These are phyloP conservation scores for Xylaria sp. DNA, from an alignment of 2,329 filamentous ascomycete genomes.

Conservation along the genomic window DNA sequence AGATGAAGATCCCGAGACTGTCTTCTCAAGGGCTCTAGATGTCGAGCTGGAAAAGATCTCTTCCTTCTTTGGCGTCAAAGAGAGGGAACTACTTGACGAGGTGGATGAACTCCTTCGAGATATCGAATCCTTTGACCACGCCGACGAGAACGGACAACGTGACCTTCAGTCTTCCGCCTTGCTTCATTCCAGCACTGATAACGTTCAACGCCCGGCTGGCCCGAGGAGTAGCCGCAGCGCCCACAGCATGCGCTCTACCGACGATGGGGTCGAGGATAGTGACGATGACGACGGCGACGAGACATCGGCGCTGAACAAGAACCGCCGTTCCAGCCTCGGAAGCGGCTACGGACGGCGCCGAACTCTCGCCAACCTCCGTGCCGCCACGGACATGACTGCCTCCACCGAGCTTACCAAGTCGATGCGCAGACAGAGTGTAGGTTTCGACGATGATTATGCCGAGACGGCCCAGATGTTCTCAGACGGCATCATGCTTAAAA, in stretches of 20 bases:
- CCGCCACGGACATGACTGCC: conserved; percentile 67
- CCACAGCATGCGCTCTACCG: conserved; percentile 61
- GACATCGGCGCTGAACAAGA: conserved; percentile 63
- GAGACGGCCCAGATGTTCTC: conserved; percentile 76
- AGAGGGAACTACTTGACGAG: conserved; percentile 86
- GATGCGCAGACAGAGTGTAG: conserved; percentile 70
- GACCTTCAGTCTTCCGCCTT: conserved; percentile 46
- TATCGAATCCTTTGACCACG: conserved; percentile 73
- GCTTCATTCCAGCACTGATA: conserved; percentile 47
- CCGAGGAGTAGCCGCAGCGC: conserved; percentile 51
- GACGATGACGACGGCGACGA: conserved; percentile 59
- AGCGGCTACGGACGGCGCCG: conserved; percentile 53
- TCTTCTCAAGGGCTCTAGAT: conserved; percentile 85
- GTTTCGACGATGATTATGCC: conserved; percentile 82
- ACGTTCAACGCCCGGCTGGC: conserved; percentile 54
- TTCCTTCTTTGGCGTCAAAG: conserved; percentile 90
- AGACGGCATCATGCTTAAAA: conserved; percentile 87
- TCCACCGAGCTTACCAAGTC: conserved; percentile 71
- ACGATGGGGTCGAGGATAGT: conserved; percentile 70
- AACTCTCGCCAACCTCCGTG: conserved; percentile 53
- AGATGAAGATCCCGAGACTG: conserved; percentile 78
- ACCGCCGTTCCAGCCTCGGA: conserved; percentile 54
- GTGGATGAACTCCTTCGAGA: conserved; percentile 81
- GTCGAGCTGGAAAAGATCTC: conserved; percentile 93
- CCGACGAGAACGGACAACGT: conserved; percentile 55